Evolutionary conservation across 768 basidiomycete genomes (phyloP).

Genomic region (Inosperma sp.): DNA sequence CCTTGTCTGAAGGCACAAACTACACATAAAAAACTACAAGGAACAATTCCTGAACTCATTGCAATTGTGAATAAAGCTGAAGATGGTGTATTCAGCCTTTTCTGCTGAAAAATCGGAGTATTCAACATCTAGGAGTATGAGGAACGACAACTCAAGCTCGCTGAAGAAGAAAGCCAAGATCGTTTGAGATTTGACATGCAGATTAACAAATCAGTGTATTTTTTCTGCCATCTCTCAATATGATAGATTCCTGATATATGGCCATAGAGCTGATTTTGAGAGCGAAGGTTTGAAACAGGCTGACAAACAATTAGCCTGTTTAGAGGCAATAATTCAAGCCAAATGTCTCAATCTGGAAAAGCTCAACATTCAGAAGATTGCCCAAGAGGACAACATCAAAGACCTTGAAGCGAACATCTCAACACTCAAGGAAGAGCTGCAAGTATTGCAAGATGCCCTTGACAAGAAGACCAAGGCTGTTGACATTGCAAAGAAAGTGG

Average conservation of each 20-base stretch:
- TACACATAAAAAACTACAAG: slow-evolving; percentile 48
- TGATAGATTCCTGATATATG: too few species aligned
- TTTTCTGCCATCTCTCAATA: background rate
- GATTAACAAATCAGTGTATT: slow-evolving; percentile 78
- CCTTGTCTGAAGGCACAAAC: slow-evolving; percentile 43
- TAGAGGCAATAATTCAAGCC: slow-evolving; percentile 46
- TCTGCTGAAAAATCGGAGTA: slow-evolving; percentile 79
- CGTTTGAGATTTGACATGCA: slow-evolving; percentile 80
- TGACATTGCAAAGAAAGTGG: slow-evolving; percentile 69
- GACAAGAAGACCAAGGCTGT: slow-evolving; percentile 72
- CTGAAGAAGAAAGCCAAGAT: slow-evolving; percentile 84
- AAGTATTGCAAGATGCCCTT: slow-evolving; percentile 53
- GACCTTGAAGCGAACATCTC: slow-evolving; percentile 52
- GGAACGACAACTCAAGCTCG: slow-evolving; percentile 82
- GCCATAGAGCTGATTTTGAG: slow-evolving; percentile 74
- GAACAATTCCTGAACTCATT: slow-evolving; percentile 52
- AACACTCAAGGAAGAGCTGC: slow-evolving; percentile 57
- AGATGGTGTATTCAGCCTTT: slow-evolving; percentile 67
- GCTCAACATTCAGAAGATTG: slow-evolving; percentile 50
- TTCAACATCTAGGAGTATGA: slow-evolving; percentile 89
- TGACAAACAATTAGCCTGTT: slow-evolving; percentile 54
- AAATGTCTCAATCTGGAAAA: slow-evolving; percentile 53
- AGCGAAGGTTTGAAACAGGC: slow-evolving; percentile 63
- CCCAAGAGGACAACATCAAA: slow-evolving; percentile 56
- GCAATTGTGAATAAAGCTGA: slow-evolving; percentile 70